Evolutionary conservation across 352 stramenopile species (phyloP).

Genomic region (Pythium folliculosum): DNA sequence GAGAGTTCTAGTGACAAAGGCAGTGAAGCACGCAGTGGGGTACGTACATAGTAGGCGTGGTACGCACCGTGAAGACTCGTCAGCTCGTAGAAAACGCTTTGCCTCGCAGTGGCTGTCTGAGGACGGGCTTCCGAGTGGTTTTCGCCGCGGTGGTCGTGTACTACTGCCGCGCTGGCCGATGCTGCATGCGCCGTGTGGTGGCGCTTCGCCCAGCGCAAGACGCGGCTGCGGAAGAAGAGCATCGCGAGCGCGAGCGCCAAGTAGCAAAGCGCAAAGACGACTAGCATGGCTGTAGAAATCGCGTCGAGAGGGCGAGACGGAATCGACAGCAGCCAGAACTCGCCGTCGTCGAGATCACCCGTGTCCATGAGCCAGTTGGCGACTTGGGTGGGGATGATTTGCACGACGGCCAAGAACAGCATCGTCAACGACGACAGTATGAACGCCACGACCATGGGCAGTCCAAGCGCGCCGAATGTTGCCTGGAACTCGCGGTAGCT

Average conservation of each 20-base stretch:
- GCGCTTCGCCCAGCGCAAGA: not conserved
- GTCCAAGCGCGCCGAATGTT: slow-evolving; percentile 15
- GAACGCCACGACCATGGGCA: slow-evolving; percentile 22
- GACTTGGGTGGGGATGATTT: slow-evolving; percentile 22
- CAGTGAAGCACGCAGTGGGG: no score
- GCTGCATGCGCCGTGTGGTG: not conserved
- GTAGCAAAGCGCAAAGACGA: slow-evolving; percentile 14
- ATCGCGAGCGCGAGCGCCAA: slow-evolving; percentile 19
- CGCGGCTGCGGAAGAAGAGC: slow-evolving; percentile 18
- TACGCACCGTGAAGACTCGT: slow-evolving; percentile 13
- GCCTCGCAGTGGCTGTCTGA: not conserved
- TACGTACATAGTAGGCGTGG: slow-evolving; percentile 25
- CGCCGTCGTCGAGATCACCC: slow-evolving; percentile 10
- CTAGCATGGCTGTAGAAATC: slow-evolving; percentile 11
- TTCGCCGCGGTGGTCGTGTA: not conserved
- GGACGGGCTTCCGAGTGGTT: no score
- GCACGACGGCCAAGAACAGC: slow-evolving; percentile 18
- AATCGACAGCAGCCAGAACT: slow-evolving; percentile 29
- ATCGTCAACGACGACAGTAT: slow-evolving; percentile 6
- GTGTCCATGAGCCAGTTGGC: slow-evolving; percentile 34
- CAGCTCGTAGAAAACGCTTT: slow-evolving; percentile 11
- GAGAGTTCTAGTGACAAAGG: not conserved
- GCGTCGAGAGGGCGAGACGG: not conserved
- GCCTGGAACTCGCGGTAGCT: slow-evolving; percentile 3
- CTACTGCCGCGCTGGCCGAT: not conserved